Base-by-base conservation (phyloP, 225 moss, liverwort and hornwort genomes). In the Lunularia cruciata region DNA sequence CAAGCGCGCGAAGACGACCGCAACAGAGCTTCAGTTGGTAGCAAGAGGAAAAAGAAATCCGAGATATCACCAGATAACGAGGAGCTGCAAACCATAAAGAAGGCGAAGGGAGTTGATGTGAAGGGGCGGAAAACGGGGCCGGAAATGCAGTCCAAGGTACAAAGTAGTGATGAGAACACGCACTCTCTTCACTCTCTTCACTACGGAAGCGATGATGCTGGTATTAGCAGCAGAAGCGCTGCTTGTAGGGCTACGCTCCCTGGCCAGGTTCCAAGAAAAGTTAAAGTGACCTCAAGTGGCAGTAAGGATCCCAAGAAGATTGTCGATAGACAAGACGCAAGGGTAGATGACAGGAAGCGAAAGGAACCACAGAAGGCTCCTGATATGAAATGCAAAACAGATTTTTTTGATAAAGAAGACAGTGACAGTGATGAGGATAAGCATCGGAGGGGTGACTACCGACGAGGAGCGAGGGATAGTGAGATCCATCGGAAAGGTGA, bases 11-110 rank as follows among this genome's bases (percentile, higher is more conserved):
- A 87, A 72, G 82, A 88, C 23, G 88, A 87, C 19, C 78, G 72
- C 53, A 73, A 48, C 67, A 72, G 63, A 51, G 53, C 55, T 14
- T 40, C 62, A 47, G 60, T 27, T 3, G 67, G 55, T 57, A 71
- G 68, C 43, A 95, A 89, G 66, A 85, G 94, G 80, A 92, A 85
- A 78, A 92, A 88, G 62, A 73, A 68, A 20, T 8, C 66, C 9
- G 91, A 83, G 65, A 23, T 74, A 62, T 61, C 72, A 47, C 83
- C 86, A 65, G 89, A 89, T 60, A 57, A 76, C 51, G 86, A 88
- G 54, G 87, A 86, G 40, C 38, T 60, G 69, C 83, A 76, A n/a
- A 23, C 64, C 75, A 47, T 60, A 12, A 95, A 92, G 73, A 92
- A 81, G 78, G 73, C 33, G 5, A 94, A 85, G 74, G 74, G 43